Percentiles rank a stretch among this genome's conserved stretches.
Conservation (phyloP, 345 rosid species). For the Luvunga scandens region DNA sequence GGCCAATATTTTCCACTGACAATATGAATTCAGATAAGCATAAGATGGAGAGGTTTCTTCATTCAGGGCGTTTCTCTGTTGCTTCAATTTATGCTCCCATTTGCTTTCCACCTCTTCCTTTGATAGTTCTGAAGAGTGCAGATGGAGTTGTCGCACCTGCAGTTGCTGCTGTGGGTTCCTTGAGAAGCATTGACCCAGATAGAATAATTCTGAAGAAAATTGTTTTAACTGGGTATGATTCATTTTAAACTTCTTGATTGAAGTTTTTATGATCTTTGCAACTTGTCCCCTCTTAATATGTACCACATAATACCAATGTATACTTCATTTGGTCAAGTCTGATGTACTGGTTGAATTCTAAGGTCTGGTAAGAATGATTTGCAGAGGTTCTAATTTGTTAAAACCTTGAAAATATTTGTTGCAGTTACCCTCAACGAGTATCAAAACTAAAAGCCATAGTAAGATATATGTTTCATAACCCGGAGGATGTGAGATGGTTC, state of each 20-base stretch:
- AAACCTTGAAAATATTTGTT: conserved; percentile 9
- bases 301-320: background rate
- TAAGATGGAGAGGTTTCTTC: conserved; percentile 98
- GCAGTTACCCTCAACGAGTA: conserved; percentile 92
- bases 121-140: conserved; percentile 65
- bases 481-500: conserved; percentile 97
- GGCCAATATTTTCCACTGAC: conserved; percentile 88
- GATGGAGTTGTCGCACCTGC: conserved; percentile 45
- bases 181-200: conserved; percentile 79
- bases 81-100: conserved; percentile 92
- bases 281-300: background rate
- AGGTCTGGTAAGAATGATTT: background rate
- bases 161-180: conserved; percentile 87
- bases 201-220: conserved; percentile 81
- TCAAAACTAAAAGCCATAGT: conserved; percentile 82
- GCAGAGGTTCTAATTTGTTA: conserved; percentile 1
- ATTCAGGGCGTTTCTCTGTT: conserved; percentile 65
- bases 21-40: conserved; percentile 78
- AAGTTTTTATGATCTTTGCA: background rate
- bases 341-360: background rate
- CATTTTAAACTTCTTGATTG: background rate
- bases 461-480: conserved; percentile 86
- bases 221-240: conserved; percentile 81
- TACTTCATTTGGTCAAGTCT: background rate
- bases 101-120: conserved; percentile 79